Percentiles rank a stretch among this genome's conserved stretches.
These are phyloP conservation scores for Anthracocystis setariae DNA, from an alignment of 1,284 basidiomycete genomes.

Conservation along the genomic window DNA sequence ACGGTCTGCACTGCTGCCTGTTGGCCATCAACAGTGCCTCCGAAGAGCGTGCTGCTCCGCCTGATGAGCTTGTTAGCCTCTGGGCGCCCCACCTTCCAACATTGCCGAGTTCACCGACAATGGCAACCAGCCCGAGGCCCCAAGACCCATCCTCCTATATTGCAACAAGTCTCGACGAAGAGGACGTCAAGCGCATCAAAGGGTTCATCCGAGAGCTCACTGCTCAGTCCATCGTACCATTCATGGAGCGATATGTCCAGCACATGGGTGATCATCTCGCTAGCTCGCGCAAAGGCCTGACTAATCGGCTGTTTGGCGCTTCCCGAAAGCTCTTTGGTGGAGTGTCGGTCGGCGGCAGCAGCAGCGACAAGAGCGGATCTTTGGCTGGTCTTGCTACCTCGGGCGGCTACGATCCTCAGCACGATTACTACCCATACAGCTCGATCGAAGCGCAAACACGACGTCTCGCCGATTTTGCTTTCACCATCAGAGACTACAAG, in stretches of 20 bases:
- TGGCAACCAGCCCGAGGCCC: neutral
- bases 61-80: constrained; percentile 18
- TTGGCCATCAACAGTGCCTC: constrained; percentile 60
- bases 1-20: constrained; percentile 65
- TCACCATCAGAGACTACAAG: constrained; percentile 88
- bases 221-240: constrained; percentile 88
- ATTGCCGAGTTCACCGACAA: constrained; percentile 9
- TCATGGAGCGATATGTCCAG: constrained; percentile 92
- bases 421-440: constrained; percentile 68
- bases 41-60: constrained; percentile 26
- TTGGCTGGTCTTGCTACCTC: constrained; percentile 51
- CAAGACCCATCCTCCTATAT: neutral
- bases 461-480: constrained; percentile 93
- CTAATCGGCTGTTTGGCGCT: constrained; percentile 76
- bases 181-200: constrained; percentile 82
- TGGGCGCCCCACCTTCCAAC: constrained; percentile 22
- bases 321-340: constrained; percentile 71
- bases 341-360: constrained; percentile 37
- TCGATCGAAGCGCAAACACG: constrained; percentile 70
- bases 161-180: constrained; percentile 72
- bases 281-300: constrained; percentile 84
- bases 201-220: constrained; percentile 89
- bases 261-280: constrained; percentile 94
- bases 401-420: constrained; percentile 36
- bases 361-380: constrained; percentile 52